phyloP scores from a whole-genome alignment of 192 early-diverging fungal genomes.

The Podila verticillata region DNA sequence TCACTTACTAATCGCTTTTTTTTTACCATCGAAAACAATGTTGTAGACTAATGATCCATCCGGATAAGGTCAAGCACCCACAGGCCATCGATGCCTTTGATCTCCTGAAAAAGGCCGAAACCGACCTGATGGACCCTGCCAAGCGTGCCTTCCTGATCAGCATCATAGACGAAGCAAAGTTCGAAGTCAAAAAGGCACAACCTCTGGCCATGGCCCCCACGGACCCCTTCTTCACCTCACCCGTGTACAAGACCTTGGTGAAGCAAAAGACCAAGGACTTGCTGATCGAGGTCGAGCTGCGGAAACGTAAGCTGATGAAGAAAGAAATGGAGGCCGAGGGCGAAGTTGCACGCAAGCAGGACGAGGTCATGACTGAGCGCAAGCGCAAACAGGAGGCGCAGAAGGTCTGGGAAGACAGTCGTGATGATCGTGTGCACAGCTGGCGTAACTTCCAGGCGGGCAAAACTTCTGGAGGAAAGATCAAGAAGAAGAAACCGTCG shows the following conservation, averaged over 20 bases:
- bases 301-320: conserved; percentile 59
- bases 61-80: conserved; percentile 67
- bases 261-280: conserved; percentile 62
- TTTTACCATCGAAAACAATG: background rate
- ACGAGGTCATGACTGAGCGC: conserved; percentile 60
- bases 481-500: conserved; percentile 63
- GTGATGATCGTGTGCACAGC: conserved; percentile 65
- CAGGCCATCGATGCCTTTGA: conserved; percentile 64
- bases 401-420: conserved; percentile 66
- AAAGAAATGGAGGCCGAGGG: conserved; percentile 69
- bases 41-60: conserved; percentile 64
- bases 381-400: conserved; percentile 66
- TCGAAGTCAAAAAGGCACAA: conserved; percentile 53
- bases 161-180: conserved; percentile 66
- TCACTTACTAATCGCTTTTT: background rate
- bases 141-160: conserved; percentile 55
- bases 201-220: conserved; percentile 46
- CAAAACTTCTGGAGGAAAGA: conserved; percentile 36
- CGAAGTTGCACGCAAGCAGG: conserved; percentile 56
- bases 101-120: conserved; percentile 67
- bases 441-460: conserved; percentile 71
- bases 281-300: conserved; percentile 62
- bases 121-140: conserved; percentile 59
- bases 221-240: conserved; percentile 55
- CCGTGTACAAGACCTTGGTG: conserved; percentile 53